Evolutionary conservation across 2,329 filamentous ascomycete genomes (phyloP).

Genomic region (Nemania serpens): DNA sequence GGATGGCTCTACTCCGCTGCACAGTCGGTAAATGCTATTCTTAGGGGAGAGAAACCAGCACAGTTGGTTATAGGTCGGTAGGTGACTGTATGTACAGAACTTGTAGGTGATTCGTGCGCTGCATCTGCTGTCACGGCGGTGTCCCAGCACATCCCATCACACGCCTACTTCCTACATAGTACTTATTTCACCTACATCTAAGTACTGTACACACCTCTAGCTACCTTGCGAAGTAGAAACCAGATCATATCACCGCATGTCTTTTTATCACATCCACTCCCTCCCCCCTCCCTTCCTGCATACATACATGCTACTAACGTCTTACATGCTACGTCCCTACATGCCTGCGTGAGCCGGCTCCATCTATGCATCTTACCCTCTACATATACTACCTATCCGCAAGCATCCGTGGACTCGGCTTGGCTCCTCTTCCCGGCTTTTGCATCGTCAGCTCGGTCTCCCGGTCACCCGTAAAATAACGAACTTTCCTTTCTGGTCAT

Average conservation of each 20-base stretch:
- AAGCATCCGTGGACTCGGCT: constrained; percentile 35
- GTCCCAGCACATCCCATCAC: constrained; percentile 31
- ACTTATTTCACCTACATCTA: too few relatives aligned
- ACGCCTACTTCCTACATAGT: too few relatives aligned
- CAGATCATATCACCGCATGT: constrained; percentile 41
- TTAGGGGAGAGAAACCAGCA: constrained; percentile 34
- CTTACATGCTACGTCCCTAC: constrained; percentile 1
- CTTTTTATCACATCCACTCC: constrained; percentile 37
- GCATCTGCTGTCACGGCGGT: constrained; percentile 33
- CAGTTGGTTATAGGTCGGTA: constrained; percentile 6
- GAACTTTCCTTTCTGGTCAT: constrained; percentile 34
- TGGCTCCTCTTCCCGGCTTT: constrained; percentile 38
- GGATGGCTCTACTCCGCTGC: constrained; percentile 23
- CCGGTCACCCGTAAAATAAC: constrained; percentile 34
- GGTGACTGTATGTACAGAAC: constrained; percentile 24
- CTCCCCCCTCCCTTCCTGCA: not conserved
- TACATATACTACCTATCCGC: constrained; percentile 41
- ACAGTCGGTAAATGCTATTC: constrained; percentile 38
- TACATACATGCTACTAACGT: not conserved
- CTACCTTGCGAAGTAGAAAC: too few relatives aligned
- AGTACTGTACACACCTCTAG: too few relatives aligned
- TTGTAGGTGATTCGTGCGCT: constrained; percentile 32
- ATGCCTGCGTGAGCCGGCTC: constrained; percentile 11
- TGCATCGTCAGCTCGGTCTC: constrained; percentile 39
- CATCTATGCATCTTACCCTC: not conserved